Evolutionary conservation across 164 flowering plant species (phyloP), one percentile per base, ranked within the genome.

Genomic region (Hamamelis virginiana): DNA sequence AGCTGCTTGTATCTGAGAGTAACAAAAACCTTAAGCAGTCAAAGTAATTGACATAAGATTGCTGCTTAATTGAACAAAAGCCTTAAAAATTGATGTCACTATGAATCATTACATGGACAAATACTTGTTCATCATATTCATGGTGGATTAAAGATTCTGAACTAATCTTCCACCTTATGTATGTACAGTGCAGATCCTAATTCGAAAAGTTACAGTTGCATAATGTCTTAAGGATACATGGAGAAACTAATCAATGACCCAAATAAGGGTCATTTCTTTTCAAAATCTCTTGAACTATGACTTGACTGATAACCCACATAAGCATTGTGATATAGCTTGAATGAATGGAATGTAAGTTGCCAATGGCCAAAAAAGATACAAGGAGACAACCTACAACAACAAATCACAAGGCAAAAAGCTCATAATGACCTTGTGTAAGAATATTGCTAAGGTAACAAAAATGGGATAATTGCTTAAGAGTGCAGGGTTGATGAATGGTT

Each of bases 401-500:
- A 1, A 18, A 45, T 25, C 5, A 4, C 19, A 55, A 64, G 33
- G 67, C 25, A n/a, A 53, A 43, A 41, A 67, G 48, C 46, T 43
- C 26, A 46, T 4, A 60, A 15, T 16, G 16, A 22, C 48, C 53
- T 62, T 33, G 21, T 19, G 14, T 26, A 72, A 58, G 33, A 59
- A 22, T 16, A 16, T 12, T 52, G 33, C 18, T 10, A 5, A 46
- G 9, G 59, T 46, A 5, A 12, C n/a, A 51, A 28, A 73, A 56
- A 43, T 67, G 66, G 52, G 50, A 28, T 16, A 22, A 56, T 62
- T 55, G 1, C 47, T 26, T 66, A 81, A 8, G 86, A 83, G 48
- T 75, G 85, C 44, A 84, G 70, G 11, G 90, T 74, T 16, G 85
- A 73, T 64, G 81, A 69, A 21, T 78, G 77, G 41, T 57, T 67